phyloP scores from a whole-genome alignment of 2,329 filamentous ascomycete genomes.

The Cladosporium sphaerospermum region DNA sequence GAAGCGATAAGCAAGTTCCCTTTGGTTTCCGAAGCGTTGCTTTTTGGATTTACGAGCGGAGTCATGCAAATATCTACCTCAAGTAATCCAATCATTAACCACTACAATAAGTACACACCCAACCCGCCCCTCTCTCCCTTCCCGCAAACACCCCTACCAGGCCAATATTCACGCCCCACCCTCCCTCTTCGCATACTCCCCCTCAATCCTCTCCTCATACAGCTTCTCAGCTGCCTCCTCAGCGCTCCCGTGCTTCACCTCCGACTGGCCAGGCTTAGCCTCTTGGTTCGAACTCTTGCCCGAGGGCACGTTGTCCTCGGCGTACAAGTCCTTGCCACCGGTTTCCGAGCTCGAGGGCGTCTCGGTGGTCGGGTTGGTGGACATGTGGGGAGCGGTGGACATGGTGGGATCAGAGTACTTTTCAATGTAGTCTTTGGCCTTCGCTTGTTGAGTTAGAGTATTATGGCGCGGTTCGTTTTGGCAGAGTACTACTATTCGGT shows the following conservation, averaged over 20 bases:
- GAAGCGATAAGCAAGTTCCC: too few species aligned
- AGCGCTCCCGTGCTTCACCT: conserved; percentile 16
- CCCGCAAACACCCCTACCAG: too few species aligned
- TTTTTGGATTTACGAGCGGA: too few species aligned
- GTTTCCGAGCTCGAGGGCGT: conserved; percentile 20
- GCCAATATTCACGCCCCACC: conserved; percentile 30
- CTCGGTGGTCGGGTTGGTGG: conserved; percentile 19
- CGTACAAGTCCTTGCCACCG: conserved; percentile 18
- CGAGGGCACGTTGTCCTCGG: conserved; percentile 15
- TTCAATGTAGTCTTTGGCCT: too few species aligned
- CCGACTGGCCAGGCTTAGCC: conserved; percentile 17
- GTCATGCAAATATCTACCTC: background rate
- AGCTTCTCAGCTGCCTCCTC: conserved; percentile 30
- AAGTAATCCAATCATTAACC: background rate
- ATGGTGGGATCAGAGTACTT: background rate
- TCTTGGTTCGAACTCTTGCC: conserved; percentile 16
- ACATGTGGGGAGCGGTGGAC: background rate
- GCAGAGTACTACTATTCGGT: too few species aligned
- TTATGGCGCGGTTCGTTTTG: too few species aligned
- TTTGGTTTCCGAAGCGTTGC: too few species aligned
- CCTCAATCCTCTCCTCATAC: conserved; percentile 38
- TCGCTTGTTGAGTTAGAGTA: too few species aligned
- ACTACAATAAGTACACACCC: too few species aligned
- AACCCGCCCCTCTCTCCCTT: too few species aligned
- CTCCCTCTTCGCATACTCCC: conserved; percentile 41